These are phyloP conservation scores for Domatiomyces catenatus DNA, from an alignment of 2,329 filamentous ascomycete genomes.

Conservation along the genomic window DNA sequence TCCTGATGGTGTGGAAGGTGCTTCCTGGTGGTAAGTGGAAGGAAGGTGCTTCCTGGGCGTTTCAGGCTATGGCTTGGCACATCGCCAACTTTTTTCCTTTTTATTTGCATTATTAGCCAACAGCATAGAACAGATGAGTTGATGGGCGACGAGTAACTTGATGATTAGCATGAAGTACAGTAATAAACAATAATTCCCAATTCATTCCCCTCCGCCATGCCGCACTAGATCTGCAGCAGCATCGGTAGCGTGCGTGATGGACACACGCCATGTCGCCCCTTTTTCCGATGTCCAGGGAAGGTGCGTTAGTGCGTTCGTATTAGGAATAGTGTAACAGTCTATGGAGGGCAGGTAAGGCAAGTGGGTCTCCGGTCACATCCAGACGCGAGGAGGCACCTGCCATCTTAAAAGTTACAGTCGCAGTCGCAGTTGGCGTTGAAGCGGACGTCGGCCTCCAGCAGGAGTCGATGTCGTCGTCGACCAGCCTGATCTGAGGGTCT, in stretches of 20 bases:
- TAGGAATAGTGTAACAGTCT: neutral
- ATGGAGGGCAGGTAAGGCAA: neutral
- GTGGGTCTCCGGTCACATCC: neutral
- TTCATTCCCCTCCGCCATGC: neutral
- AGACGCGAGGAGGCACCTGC: neutral
- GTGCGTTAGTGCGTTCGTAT: neutral
- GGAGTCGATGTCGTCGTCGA: neutral
- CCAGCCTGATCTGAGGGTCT: neutral
- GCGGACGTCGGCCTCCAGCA: neutral
- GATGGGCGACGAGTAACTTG: neutral
- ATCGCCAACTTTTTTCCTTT: no score
- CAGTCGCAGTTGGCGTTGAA: neutral
- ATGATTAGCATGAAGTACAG: neutral
- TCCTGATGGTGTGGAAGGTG: no score
- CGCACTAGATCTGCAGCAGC: neutral
- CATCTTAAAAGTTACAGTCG: neutral
- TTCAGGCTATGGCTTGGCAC: no score
- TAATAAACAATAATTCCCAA: neutral
- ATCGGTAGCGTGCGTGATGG: no score
- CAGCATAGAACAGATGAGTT: neutral
- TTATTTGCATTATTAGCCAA: neutral
- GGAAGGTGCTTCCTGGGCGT: no score
- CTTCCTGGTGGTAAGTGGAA: no score
- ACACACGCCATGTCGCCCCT: neutral
- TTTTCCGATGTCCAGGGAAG: neutral